Evolutionary conservation across 148 eudicot species (phyloP), one percentile per base, ranked within the genome.

Genomic region (Rhododendron mucronatum): DNA sequence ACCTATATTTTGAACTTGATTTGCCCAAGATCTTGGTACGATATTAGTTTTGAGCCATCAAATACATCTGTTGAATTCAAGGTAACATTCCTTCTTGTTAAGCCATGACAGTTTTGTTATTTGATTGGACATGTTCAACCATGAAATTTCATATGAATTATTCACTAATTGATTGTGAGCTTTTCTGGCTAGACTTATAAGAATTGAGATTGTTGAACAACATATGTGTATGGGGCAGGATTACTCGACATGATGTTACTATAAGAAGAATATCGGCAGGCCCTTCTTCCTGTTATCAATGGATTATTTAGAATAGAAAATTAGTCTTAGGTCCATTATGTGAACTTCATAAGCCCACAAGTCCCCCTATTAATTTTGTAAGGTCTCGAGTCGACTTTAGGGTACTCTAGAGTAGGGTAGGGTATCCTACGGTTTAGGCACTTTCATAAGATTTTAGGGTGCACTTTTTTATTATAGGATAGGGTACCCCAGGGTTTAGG

Each of bases 41-140:
- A 92, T 89, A 67, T 92, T 61, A 88, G 88, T 85, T 91, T 93
- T 87, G 99, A 92, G 83, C 91, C 89, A 69, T 93, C 94, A 16
- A 94, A 91, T 90, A 91, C 95, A 4, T 88, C 91, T 86, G 98
- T 92, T 76, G 97, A 94, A 86, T 97, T 97, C 89, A 95, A 94
- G 99, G 99, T 97, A 89, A 37, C 47, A 5, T 81, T 75, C 23
- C 88, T 45, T 11, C 74, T 47, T 37, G 51, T 79, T 86, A 85
- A 57, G 47, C 75, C 30, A 18, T 84, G 85, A 65, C 14, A n/a
- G 18, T 30, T 71, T 30, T 71, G 21, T 71, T 71, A 71, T 30
- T 33, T 71, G 20, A 33, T 71, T 28, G 76, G 39, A 33, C 76
- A 33, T 71, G 76, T 71, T 71, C 2, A 20, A 84, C 80, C 44